Evolutionary conservation across 257 asterid species (phyloP).

Genomic region (Solanum appendiculatum): DNA sequence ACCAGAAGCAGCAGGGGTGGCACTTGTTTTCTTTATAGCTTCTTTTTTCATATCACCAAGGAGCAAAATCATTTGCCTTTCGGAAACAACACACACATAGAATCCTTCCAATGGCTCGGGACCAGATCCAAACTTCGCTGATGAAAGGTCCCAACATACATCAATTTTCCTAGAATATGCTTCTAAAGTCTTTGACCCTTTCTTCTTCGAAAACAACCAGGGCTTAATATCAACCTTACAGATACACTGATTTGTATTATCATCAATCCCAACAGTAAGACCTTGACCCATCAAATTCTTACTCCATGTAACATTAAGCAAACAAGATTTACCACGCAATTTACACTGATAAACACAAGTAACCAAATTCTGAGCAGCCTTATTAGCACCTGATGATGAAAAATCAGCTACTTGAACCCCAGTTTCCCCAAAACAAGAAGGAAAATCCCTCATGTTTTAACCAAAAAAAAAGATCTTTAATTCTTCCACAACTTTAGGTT

Average conservation of each 20-base stretch:
- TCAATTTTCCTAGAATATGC: constrained; percentile 28
- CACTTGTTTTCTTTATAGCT: constrained; percentile 28
- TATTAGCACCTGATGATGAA: constrained; percentile 29
- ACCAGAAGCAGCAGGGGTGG: constrained; percentile 17
- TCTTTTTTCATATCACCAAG: constrained; percentile 38
- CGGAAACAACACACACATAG: constrained; percentile 29
- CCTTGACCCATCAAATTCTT: constrained; percentile 50
- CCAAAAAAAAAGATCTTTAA: not conserved
- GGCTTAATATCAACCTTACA: constrained; percentile 46
- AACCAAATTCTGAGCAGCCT: constrained; percentile 34
- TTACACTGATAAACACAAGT: constrained; percentile 30
- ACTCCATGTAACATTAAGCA: constrained; percentile 31
- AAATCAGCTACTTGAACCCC: constrained; percentile 50
- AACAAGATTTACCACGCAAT: constrained; percentile 29
- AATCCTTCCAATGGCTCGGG: constrained; percentile 35
- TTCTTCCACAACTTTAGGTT: not conserved
- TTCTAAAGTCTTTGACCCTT: constrained; percentile 39
- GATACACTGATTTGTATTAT: constrained; percentile 22
- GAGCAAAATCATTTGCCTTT: constrained; percentile 25
- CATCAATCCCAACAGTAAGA: constrained; percentile 33
- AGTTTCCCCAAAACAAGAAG: constrained; percentile 50
- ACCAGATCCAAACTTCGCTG: constrained; percentile 40
- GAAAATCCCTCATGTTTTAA: constrained; percentile 35
- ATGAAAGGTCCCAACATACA: constrained; percentile 35
- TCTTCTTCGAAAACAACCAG: constrained; percentile 38